These are phyloP conservation scores for Gossypium lobatum DNA, from an alignment of 441 rosid genomes.

Conservation along the genomic window DNA sequence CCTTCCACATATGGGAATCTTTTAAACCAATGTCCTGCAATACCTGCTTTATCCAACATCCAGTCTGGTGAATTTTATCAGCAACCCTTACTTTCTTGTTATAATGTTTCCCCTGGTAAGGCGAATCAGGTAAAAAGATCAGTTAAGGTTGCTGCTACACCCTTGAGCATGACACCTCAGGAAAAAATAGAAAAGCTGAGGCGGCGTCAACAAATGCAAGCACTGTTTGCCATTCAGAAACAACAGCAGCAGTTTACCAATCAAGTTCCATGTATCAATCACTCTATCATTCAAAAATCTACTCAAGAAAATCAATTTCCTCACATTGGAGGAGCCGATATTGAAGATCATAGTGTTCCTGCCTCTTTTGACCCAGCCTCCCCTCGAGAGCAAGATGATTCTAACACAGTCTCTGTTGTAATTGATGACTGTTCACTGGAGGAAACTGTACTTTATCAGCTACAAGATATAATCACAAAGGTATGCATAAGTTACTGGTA, in stretches of 20 bases:
- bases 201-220: slow-evolving; percentile 94
- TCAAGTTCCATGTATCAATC: slow-evolving; percentile 38
- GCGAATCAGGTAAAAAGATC: slow-evolving; percentile 35
- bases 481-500: slow-evolving; percentile 32
- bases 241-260: slow-evolving; percentile 70
- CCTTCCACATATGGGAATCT: slow-evolving; percentile 46
- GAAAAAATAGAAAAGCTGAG: slow-evolving; percentile 87
- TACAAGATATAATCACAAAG: slow-evolving; percentile 76
- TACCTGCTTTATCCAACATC: slow-evolving; percentile 44
- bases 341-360: slow-evolving; percentile 38
- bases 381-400: slow-evolving; percentile 52
- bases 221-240: slow-evolving; percentile 90
- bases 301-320: slow-evolving; percentile 44
- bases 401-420: slow-evolving; percentile 39
- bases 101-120: slow-evolving; percentile 40
- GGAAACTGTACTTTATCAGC: slow-evolving; percentile 50
- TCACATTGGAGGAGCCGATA: slow-evolving; percentile 30
- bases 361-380: slow-evolving; percentile 56
- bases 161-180: slow-evolving; percentile 79
- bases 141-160: slow-evolving; percentile 34
- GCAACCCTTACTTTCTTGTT: slow-evolving; percentile 47
- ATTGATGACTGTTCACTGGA: slow-evolving; percentile 42
- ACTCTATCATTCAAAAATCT: slow-evolving; percentile 32
- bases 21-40: slow-evolving; percentile 50
- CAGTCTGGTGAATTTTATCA: slow-evolving; percentile 46